Percentiles rank a stretch among this genome's conserved stretches.
Evolutionary conservation across 495 filamentous ascomycete species (phyloP).

Genomic region (Endocarpon pusillum): DNA sequence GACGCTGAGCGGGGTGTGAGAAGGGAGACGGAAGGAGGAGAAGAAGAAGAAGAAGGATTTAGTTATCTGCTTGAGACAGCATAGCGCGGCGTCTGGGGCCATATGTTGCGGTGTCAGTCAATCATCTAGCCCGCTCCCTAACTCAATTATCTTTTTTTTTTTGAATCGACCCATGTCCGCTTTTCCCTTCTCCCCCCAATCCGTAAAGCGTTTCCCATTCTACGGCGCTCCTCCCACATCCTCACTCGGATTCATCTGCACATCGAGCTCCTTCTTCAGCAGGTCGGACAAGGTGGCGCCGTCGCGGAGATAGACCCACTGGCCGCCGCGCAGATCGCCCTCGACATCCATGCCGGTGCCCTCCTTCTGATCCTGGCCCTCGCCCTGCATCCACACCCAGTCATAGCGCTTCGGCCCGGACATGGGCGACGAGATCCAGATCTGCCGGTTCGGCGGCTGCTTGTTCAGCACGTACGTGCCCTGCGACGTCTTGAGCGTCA

Average conservation of each 20-base stretch:
- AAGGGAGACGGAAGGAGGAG: too few relatives aligned
- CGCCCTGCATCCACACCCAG: slow-evolving; percentile 55
- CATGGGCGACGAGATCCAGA: slow-evolving; percentile 86
- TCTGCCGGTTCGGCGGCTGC: slow-evolving; percentile 91
- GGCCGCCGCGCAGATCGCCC: slow-evolving; percentile 26
- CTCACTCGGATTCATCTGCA: not conserved
- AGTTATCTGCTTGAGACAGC: too few relatives aligned
- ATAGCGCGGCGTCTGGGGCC: too few relatives aligned
- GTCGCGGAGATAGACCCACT: slow-evolving; percentile 82
- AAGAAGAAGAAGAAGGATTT: too few relatives aligned
- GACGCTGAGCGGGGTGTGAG: too few relatives aligned
- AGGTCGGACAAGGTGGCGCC: slow-evolving; percentile 54
- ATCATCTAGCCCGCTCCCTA: too few relatives aligned
- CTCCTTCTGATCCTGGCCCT: slow-evolving; percentile 58
- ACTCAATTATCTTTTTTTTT: too few relatives aligned
- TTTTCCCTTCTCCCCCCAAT: too few relatives aligned
- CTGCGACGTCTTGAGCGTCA: slow-evolving; percentile 49
- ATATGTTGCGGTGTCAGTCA: too few relatives aligned
- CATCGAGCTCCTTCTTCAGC: slow-evolving; percentile 45
- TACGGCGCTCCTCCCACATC: too few relatives aligned
- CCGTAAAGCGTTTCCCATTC: too few relatives aligned
- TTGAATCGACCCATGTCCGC: too few relatives aligned
- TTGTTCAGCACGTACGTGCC: slow-evolving; percentile 93
- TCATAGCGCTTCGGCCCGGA: slow-evolving; percentile 90
- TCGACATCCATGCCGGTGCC: slow-evolving; percentile 35